Conservation (phyloP, 2,329 filamentous ascomycete species). For the Metarhizium brunneum region DNA sequence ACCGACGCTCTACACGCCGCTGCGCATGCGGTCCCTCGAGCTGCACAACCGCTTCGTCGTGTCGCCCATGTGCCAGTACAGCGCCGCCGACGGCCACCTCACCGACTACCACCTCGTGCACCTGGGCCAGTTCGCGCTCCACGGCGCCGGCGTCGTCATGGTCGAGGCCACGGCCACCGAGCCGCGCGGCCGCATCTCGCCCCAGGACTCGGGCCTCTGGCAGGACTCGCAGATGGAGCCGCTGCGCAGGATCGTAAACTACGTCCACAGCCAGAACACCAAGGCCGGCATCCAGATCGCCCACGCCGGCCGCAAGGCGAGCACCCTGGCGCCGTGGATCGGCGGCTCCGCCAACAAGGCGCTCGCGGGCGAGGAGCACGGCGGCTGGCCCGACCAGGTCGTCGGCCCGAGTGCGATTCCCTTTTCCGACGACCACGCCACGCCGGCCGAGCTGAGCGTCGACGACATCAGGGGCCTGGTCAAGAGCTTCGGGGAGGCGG, state of each 20-base stretch:
- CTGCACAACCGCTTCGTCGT: conserved; percentile 49
- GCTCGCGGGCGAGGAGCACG: conserved; percentile 41
- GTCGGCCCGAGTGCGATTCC: conserved; percentile 42
- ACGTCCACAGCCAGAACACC: conserved; percentile 69
- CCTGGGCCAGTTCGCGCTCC: conserved; percentile 66
- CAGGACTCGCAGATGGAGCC: conserved; percentile 71
- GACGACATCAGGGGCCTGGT: conserved; percentile 60
- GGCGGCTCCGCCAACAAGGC: conserved; percentile 32
- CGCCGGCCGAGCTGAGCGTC: conserved; percentile 58
- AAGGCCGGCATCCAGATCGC: conserved; percentile 72
- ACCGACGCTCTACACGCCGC: conserved; percentile 47
- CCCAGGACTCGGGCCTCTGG: conserved; percentile 74
- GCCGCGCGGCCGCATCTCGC: conserved; percentile 72
- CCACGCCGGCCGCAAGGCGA: conserved; percentile 68
- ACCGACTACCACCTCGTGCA: conserved; percentile 69
- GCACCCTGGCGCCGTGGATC: conserved; percentile 56
- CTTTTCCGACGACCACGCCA: conserved; percentile 51
- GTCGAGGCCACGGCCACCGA: conserved; percentile 72
- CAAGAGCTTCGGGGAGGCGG: conserved; percentile 48
- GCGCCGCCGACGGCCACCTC: conserved; percentile 53
- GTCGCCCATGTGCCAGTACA: conserved; percentile 55
- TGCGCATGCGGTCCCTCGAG: conserved; percentile 42
- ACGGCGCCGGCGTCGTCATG: conserved; percentile 64
- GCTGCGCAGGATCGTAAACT: conserved; percentile 63
- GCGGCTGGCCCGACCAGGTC: conserved; percentile 50